phyloP scores from a whole-genome alignment of 768 basidiomycete genomes.

The Hysterangium stoloniferum region DNA sequence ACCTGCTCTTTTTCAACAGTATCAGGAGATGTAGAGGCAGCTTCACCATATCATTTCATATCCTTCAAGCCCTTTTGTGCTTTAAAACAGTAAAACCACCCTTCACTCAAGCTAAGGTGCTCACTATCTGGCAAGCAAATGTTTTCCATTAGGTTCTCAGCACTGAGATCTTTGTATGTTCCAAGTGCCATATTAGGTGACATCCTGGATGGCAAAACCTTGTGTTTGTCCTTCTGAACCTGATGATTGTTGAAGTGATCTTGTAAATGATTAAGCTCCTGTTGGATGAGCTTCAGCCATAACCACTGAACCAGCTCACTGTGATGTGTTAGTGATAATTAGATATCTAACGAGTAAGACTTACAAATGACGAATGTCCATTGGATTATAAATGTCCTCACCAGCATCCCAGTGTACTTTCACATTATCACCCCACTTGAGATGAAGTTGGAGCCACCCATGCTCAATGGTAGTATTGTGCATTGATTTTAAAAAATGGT shows the following conservation, averaged over 20 bases:
- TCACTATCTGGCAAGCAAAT: too few relatives aligned
- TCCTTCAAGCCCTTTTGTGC: too few relatives aligned
- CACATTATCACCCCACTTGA: conserved; percentile 28
- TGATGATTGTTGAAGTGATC: conserved; percentile 20
- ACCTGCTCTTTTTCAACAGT: too few relatives aligned
- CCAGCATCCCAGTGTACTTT: conserved; percentile 3
- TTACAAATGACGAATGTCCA: conserved; percentile 16
- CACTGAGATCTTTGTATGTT: background rate
- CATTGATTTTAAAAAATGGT: conserved; percentile 21
- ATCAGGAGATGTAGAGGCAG: too few relatives aligned
- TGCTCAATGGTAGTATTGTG: conserved; percentile 19
- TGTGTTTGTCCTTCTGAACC: conserved; percentile 25
- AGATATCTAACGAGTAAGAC: background rate
- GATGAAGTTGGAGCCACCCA: conserved; percentile 26
- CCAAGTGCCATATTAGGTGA: background rate
- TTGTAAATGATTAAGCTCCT: conserved; percentile 13
- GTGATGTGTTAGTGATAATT: background rate
- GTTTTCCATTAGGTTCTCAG: too few relatives aligned
- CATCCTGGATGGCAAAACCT: conserved; percentile 14
- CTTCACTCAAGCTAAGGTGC: too few relatives aligned
- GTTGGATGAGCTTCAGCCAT: conserved; percentile 17
- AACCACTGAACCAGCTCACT: conserved; percentile 16
- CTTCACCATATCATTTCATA: too few relatives aligned
- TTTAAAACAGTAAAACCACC: too few relatives aligned
- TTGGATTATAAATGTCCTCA: conserved; percentile 16